Base-by-base conservation (phyloP, 192 early-diverging fungal genomes). In the Backusella mclennaniae region DNA sequence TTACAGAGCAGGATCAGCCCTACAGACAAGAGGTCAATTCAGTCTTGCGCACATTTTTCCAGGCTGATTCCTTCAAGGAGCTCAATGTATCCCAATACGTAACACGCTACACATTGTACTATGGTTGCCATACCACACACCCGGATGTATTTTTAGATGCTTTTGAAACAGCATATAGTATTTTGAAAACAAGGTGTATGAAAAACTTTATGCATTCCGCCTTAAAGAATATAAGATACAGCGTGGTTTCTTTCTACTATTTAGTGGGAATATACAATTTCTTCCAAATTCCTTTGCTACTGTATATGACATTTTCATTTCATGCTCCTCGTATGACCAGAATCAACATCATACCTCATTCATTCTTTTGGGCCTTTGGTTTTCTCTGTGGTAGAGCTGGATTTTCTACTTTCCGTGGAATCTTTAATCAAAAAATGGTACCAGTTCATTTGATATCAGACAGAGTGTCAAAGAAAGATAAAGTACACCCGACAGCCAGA, bases 21-120 rank as follows among this genome's bases (percentile, higher is more conserved):
- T 73, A 39, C 42, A 68, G 79, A 21, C 52, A 70, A 9, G 79
- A 80, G 59, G 19, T 80, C 11, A 75, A 80, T 14, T 39, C 67
- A 35, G 69, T 80, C 6, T 33, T 80, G 8, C 36, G 33, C n/a
- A 80, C 79, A 23, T 80, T 80, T 69, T 80, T 80, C 29, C 66
- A 71, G 1, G 26, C 56, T 35, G 33, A 35, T 41, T 76, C 79
- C 26, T 72, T 73, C 59, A 75, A 80, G 66, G 79, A 80, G 17
- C 79, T 80, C 14, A 80, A 67, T 9, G 19, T 80, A 17, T 49
- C 42, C 2, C 35, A 42, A 3, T 67, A 69, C 21, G 23, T 71
- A 7, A 39, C 36, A 0, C 53, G 63, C 2, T 73, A 80, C 29
- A 74, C 74, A 0, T 15, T 42, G 11, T 72, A 75, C 23, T 67